Evolutionary conservation across 2,329 filamentous ascomycete species (phyloP), one percentile per base, ranked within the genome.

Genomic region (Didymella pomorum): DNA sequence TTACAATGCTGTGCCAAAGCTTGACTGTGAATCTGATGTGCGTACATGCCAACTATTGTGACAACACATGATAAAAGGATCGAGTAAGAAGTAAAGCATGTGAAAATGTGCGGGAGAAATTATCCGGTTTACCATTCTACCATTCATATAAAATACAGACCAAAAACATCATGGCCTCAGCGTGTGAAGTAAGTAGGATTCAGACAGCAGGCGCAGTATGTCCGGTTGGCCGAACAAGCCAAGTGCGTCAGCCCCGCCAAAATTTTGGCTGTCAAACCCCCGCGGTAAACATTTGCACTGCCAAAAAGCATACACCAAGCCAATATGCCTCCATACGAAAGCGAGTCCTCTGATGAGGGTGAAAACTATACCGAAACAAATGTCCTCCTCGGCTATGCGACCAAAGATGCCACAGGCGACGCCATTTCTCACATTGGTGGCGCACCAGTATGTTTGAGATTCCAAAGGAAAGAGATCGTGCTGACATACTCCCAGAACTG

Each of bases 321-420:
- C 42, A 63, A 18, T 42, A 93, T 93, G 90, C 83, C 89, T 56
- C 83, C 87, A 16, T 96, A 96, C 79, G 92, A 97, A 69, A 96
- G 91, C 74, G 93, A 97, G 70, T 92, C 89, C 1, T 94, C 91
- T 0, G 87, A 83, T 26, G 80, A 82, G 35, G 90, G 86, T 42
- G 85, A 86, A 45, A 84, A 86, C 45, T 92, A 87, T 61, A 89
- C 88, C 18, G 89, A 92, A 76, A 98, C 95, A 7, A 92, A 90
- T 65, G 93, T 97, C 2, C 86, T 97, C 1, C 84, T 99, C 12
- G 95, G 95, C 4, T 99, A 96, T 76, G 91, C 92, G 3, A 90
- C 91, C 1, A 87, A 88, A 73, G 91, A 96, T 54, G 80, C 87
- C 14, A 89, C 88, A 54, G 89, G 92, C 63, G 94, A 99, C 76